phyloP scores from a whole-genome alignment of 192 early-diverging fungal species.

The Glomus cerebriforme region DNA sequence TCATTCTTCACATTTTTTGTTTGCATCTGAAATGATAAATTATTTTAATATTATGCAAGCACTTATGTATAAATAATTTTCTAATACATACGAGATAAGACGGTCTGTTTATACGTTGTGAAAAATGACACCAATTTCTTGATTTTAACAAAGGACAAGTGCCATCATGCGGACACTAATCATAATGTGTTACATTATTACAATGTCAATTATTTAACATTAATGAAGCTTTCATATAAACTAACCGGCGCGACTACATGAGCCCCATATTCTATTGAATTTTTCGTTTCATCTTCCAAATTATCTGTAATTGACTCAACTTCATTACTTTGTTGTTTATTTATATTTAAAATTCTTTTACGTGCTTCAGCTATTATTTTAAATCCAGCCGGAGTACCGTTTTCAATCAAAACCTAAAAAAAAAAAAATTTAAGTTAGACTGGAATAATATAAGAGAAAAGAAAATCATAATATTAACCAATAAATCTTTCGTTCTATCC shows the following conservation, averaged over 20 bases:
- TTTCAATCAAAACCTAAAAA: slow-evolving; percentile 72
- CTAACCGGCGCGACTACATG: slow-evolving; percentile 81
- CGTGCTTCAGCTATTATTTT: slow-evolving; percentile 68
- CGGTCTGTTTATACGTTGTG: slow-evolving; percentile 73
- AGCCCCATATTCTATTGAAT: slow-evolving; percentile 26
- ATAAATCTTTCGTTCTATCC: slow-evolving; percentile 73
- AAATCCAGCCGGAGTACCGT: slow-evolving; percentile 75
- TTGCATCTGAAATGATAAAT: slow-evolving; percentile 48
- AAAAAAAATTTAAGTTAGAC: neutral
- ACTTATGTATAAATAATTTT: neutral
- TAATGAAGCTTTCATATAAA: neutral
- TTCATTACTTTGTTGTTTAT: slow-evolving; percentile 33
- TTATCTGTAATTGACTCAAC: slow-evolving; percentile 35
- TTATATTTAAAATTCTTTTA: slow-evolving; percentile 58
- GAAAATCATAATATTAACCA: slow-evolving; percentile 45
- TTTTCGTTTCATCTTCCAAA: slow-evolving; percentile 6
- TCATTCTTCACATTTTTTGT: slow-evolving; percentile 61
- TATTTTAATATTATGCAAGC: neutral
- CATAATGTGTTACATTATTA: neutral
- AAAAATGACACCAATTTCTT: slow-evolving; percentile 80
- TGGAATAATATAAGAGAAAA: neutral
- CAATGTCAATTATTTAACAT: slow-evolving; percentile 1
- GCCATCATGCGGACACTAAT: slow-evolving; percentile 71
- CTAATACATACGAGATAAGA: slow-evolving; percentile 49
- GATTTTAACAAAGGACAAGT: slow-evolving; percentile 68